Conservation (phyloP, 2,329 filamentous ascomycete species). For the Dactylellina drechsleri region DNA sequence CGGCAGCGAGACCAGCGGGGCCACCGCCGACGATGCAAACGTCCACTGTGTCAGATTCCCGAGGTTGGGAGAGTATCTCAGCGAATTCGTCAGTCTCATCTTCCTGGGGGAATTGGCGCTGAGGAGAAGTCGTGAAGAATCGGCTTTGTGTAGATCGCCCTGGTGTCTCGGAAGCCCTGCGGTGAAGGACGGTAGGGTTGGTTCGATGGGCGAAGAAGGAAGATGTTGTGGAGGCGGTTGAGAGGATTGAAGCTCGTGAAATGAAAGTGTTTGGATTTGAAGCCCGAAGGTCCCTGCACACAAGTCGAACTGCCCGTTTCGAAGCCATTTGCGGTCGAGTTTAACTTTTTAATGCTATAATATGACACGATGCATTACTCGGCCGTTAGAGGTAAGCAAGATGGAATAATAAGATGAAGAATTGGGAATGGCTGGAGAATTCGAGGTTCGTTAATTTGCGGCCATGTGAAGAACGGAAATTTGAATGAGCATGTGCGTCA, state of each 20-base stretch:
- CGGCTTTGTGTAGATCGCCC: conserved; percentile 22
- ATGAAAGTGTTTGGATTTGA: conserved; percentile 17
- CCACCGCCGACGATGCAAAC: conserved; percentile 96
- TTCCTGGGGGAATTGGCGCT: conserved; percentile 35
- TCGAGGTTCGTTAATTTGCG: background rate
- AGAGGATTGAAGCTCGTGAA: conserved; percentile 30
- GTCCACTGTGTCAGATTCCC: conserved; percentile 92
- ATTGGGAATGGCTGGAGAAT: background rate
- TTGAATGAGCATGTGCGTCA: conserved; percentile 28
- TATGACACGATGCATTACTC: background rate
- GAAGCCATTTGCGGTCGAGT: conserved; percentile 39
- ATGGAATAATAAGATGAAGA: conserved; percentile 3
- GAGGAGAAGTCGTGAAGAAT: conserved; percentile 32
- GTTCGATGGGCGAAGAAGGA: conserved; percentile 22
- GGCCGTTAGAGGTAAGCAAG: background rate
- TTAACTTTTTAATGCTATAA: conserved; percentile 12
- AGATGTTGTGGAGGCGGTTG: conserved; percentile 33
- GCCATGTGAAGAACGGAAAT: conserved; percentile 49
- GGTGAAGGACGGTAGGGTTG: conserved; percentile 14
- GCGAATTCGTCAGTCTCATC: conserved; percentile 31
- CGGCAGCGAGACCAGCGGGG: conserved; percentile 90
- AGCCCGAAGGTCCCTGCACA: conserved; percentile 46
- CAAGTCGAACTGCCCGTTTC: conserved; percentile 45
- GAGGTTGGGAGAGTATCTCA: conserved; percentile 63
- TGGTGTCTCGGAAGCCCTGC: background rate